A percentile compares a stretch with the other conserved stretches of the same genome.
Conservation (phyloP, 306 rosid species). For the Sechiopsis laciniata region DNA sequence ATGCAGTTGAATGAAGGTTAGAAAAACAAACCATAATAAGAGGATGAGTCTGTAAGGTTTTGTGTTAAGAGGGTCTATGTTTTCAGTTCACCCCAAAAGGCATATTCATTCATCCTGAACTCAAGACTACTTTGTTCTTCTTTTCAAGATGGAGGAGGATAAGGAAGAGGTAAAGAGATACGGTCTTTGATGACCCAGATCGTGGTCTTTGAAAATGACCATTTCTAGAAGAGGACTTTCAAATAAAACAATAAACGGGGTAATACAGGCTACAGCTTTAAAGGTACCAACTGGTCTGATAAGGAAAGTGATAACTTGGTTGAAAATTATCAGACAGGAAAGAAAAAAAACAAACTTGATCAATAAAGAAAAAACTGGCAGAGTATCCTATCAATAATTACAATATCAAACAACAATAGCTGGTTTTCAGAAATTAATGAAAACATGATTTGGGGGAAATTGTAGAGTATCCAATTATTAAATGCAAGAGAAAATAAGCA, state of each 20-base stretch:
- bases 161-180: neutral
- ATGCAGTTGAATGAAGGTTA: neutral
- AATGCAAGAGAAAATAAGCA: neutral
- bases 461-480: too few species aligned
- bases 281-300: neutral
- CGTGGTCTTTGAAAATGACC: neutral
- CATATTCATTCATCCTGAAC: neutral
- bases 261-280: neutral
- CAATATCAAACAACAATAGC: neutral
- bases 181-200: neutral
- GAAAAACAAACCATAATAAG: conserved; percentile 13
- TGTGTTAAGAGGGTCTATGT: neutral
- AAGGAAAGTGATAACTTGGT: neutral
- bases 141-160: neutral
- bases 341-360: neutral
- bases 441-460: neutral
- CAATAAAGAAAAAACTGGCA: neutral
- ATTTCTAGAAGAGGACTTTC: neutral
- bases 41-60: neutral
- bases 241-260: neutral
- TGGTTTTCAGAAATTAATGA: neutral
- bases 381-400: neutral
- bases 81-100: neutral
- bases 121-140: neutral
- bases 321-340: neutral